phyloP scores from a whole-genome alignment of 2,329 filamentous ascomycete genomes.

The Volutella citrinella region DNA sequence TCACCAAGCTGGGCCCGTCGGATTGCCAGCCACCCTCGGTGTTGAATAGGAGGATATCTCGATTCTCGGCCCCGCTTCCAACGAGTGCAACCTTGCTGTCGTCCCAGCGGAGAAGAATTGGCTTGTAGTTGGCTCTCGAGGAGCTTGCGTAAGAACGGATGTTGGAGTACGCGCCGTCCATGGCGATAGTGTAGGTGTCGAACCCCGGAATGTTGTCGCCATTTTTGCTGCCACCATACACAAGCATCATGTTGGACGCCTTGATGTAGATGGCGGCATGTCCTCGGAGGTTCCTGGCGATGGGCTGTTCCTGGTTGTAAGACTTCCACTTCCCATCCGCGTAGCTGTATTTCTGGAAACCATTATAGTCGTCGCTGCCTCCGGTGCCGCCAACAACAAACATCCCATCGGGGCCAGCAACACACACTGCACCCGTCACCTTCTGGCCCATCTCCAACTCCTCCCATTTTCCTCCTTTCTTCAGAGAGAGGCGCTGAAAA shows the following conservation, averaged over 20 bases:
- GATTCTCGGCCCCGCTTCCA: constrained; percentile 63
- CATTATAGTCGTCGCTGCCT: constrained; percentile 57
- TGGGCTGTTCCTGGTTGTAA: constrained; percentile 40
- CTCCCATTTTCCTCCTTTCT: constrained; percentile 70
- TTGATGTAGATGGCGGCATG: constrained; percentile 77
- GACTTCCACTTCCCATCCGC: constrained; percentile 52
- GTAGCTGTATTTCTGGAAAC: constrained; percentile 68
- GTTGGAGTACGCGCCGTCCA: constrained; percentile 60
- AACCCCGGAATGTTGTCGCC: constrained; percentile 57
- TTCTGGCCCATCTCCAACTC: constrained; percentile 61
- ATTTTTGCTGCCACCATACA: constrained; percentile 75
- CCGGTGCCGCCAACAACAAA: constrained; percentile 77
- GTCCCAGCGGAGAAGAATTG: constrained; percentile 74
- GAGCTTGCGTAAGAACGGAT: constrained; percentile 57
- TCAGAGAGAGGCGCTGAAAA: constrained; percentile 71
- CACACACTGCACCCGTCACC: constrained; percentile 75
- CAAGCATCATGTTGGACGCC: constrained; percentile 66
- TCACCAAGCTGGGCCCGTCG: constrained; percentile 61
- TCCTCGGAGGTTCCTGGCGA: constrained; percentile 66
- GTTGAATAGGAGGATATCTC: constrained; percentile 70
- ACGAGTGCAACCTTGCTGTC: constrained; percentile 68
- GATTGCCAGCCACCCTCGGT: constrained; percentile 61
- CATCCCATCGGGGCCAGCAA: constrained; percentile 63
- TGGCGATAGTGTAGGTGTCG: constrained; percentile 72
- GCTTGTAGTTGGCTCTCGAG: constrained; percentile 62